These are phyloP conservation scores for Podospora pseudopauciseta DNA, from an alignment of 495 filamentous ascomycete species.

Conservation along the genomic window DNA sequence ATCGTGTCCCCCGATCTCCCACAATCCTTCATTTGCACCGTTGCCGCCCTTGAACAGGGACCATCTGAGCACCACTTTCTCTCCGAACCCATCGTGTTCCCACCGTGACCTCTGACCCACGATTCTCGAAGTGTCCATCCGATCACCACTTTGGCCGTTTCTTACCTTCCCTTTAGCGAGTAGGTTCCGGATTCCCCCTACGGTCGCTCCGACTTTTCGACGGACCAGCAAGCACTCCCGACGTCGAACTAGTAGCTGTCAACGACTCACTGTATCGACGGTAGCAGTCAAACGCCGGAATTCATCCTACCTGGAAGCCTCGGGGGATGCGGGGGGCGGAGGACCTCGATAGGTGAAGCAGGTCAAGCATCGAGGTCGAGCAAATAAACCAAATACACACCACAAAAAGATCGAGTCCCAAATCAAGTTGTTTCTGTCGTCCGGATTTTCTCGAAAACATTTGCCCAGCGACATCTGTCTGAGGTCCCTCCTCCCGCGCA, in stretches of 20 bases:
- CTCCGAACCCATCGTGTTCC: not conserved
- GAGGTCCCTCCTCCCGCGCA: not conserved
- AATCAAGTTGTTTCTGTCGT: not conserved
- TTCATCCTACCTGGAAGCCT: not conserved
- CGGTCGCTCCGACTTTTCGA: not conserved
- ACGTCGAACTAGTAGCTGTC: conserved; percentile 5
- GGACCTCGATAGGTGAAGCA: conserved; percentile 35
- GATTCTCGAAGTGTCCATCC: not conserved
- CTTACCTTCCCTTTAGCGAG: not conserved
- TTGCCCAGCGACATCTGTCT: no score
- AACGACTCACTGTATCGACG: not conserved
- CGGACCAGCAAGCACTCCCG: not conserved
- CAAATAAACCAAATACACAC: not conserved
- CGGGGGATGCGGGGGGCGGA: conserved; percentile 38
- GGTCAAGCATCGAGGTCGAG: conserved; percentile 27
- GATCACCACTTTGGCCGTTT: not conserved
- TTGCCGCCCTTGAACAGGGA: not conserved
- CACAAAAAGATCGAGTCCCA: not conserved
- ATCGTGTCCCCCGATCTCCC: conserved; percentile 1
- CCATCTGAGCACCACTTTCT: not conserved
- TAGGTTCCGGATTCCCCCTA: conserved; percentile 2
- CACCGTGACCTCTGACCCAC: not conserved
- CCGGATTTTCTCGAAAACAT: no score
- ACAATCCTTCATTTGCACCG: not conserved
- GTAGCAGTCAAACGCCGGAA: not conserved